A percentile compares a stretch with the other conserved stretches of the same genome.
Evolutionary conservation across 176 grass and related monocot species (phyloP).

Genomic region (Phyllostachys edulis): DNA sequence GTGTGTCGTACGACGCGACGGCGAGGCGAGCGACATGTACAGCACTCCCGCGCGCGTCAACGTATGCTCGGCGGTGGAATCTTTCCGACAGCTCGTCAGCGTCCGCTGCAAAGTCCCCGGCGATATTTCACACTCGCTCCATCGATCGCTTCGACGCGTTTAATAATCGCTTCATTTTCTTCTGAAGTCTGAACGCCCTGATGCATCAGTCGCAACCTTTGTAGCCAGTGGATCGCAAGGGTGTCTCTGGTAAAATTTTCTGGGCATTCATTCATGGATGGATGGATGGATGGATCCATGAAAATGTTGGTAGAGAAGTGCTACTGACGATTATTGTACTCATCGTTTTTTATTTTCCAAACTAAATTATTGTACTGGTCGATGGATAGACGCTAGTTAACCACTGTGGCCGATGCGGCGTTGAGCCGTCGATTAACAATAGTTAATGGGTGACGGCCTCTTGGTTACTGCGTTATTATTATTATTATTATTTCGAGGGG

Average conservation of each 20-base stretch:
- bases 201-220: slow-evolving; percentile 12
- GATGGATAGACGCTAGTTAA: neutral
- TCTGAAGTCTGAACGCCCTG: neutral
- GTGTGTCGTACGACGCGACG: neutral
- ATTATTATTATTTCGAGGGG: neutral
- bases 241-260: neutral
- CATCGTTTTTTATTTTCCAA: neutral
- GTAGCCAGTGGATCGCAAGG: neutral
- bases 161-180: neutral
- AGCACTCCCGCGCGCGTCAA: neutral
- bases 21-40: neutral
- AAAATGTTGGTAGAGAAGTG: neutral
- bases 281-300: neutral
- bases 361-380: neutral
- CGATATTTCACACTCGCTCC: slow-evolving; percentile 33
- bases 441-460: neutral
- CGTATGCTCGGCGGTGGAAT: neutral
- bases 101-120: slow-evolving; percentile 27
- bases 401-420: neutral
- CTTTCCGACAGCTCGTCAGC: slow-evolving; percentile 32
- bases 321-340: neutral
- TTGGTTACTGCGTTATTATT: neutral
- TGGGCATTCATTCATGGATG: neutral
- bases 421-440: neutral
- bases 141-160: neutral